These are phyloP conservation scores for Metschnikowia sp. DNA, from an alignment of 805 yeast species.

Conservation along the genomic window DNA sequence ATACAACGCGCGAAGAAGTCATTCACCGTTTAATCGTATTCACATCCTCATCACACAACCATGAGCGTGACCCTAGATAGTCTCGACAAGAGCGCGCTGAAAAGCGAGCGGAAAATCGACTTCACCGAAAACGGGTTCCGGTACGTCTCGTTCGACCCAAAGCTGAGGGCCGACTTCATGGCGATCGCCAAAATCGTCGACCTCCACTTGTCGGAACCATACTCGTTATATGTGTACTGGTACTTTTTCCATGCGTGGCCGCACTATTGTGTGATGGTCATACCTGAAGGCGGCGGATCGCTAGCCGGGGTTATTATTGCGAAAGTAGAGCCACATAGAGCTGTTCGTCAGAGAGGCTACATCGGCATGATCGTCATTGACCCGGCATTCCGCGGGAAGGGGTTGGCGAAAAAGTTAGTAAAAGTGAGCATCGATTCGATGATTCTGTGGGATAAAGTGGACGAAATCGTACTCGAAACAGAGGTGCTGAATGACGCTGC, in stretches of 20 bases:
- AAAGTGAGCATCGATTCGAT: conserved; percentile 58
- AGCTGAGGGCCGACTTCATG: conserved; percentile 37
- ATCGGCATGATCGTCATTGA: conserved; percentile 95
- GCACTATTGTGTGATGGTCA: conserved; percentile 67
- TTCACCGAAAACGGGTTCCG: conserved; percentile 13
- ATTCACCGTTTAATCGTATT: too few relatives aligned
- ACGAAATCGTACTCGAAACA: conserved; percentile 91
- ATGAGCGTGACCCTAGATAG: too few relatives aligned
- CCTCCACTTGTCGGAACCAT: conserved; percentile 84
- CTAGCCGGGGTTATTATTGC: conserved; percentile 85
- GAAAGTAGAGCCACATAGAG: conserved; percentile 73
- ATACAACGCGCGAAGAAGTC: too few relatives aligned
- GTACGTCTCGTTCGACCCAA: conserved; percentile 15
- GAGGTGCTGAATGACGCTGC: conserved; percentile 81
- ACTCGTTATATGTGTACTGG: conserved; percentile 88
- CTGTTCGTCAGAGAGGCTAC: conserved; percentile 77
- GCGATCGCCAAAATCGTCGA: conserved; percentile 58
- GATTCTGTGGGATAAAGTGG: conserved; percentile 60
- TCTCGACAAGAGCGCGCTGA: too few relatives aligned
- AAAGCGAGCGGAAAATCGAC: neutral
- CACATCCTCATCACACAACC: too few relatives aligned
- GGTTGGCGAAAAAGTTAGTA: conserved; percentile 77
- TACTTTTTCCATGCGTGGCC: conserved; percentile 93
- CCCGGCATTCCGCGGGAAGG: conserved; percentile 64
- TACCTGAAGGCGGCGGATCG: conserved; percentile 28